Percentiles rank a stretch among this genome's conserved stretches.
phyloP scores from a whole-genome alignment of 441 rosid species.

The Adansonia rubrostipa region DNA sequence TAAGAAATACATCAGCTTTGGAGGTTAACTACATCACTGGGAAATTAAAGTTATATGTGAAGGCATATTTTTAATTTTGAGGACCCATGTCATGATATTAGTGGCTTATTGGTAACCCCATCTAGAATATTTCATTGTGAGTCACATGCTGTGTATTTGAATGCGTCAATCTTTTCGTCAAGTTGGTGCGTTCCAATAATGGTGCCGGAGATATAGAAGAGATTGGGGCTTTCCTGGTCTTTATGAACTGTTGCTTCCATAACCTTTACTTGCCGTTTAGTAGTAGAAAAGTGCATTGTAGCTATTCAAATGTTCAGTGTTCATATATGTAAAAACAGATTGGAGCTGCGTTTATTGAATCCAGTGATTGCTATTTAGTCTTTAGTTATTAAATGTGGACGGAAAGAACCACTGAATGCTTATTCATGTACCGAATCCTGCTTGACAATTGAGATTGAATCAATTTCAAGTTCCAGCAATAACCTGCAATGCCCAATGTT shows the following conservation, averaged over 20 bases:
- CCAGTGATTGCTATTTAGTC: background rate
- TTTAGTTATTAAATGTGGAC: background rate
- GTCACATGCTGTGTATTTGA: conserved; percentile 25
- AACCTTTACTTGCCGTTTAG: background rate
- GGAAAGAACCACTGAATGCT: background rate
- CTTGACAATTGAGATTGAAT: conserved; percentile 16
- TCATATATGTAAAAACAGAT: background rate
- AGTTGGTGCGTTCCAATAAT: conserved; percentile 18
- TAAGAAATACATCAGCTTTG: conserved; percentile 19
- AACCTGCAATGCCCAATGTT: background rate
- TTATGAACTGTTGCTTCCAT: conserved; percentile 7
- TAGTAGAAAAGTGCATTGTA: background rate
- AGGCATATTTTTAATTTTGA: conserved; percentile 24
- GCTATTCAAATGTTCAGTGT: background rate
- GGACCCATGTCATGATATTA: conserved; percentile 14
- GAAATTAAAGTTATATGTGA: conserved; percentile 16
- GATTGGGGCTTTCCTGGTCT: conserved; percentile 7
- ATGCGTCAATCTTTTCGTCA: conserved; percentile 17
- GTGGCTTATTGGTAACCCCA: conserved; percentile 11
- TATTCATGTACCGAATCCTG: background rate
- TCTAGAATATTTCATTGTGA: conserved; percentile 24
- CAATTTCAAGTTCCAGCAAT: background rate
- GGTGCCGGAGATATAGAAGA: conserved; percentile 17
- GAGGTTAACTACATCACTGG: conserved; percentile 28
- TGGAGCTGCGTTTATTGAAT: background rate